Conservation (phyloP, 345 rosid species). For the Gossypium raimondii region DNA sequence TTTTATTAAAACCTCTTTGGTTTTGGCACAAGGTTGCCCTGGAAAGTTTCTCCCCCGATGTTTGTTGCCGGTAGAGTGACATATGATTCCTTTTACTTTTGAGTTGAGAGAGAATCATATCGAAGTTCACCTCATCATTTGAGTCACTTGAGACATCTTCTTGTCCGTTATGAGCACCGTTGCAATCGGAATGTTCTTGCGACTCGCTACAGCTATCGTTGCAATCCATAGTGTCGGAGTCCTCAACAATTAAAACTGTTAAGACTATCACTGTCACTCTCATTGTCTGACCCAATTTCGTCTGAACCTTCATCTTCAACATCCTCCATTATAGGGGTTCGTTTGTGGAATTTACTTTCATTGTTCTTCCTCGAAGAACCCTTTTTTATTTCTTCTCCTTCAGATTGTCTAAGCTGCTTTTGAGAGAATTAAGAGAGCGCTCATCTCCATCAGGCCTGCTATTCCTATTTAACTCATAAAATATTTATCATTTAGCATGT, state of each 20-base stretch:
- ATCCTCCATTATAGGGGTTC: conserved; percentile 30
- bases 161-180: background rate
- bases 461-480: conserved; percentile 34
- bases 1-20: conserved; percentile 61
- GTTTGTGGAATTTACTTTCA: conserved; percentile 23
- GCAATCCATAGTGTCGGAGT: conserved; percentile 24
- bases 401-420: conserved; percentile 35
- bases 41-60: conserved; percentile 42
- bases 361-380: conserved; percentile 18
- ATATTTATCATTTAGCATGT: background rate
- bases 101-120: conserved; percentile 36
- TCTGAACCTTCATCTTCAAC: conserved; percentile 39
- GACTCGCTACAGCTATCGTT: background rate
- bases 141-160: conserved; percentile 19
- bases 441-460: conserved; percentile 45
- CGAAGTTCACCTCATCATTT: conserved; percentile 32
- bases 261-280: conserved; percentile 51
- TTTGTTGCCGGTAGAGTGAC: conserved; percentile 52
- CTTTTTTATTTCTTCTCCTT: conserved; percentile 9
- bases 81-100: conserved; percentile 44
- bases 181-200: conserved; percentile 8
- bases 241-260: conserved; percentile 47
- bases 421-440: conserved; percentile 59
- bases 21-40: conserved; percentile 40
- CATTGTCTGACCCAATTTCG: conserved; percentile 37